Conservation (phyloP, 768 basidiomycete species). For the Mycena leptocephala region DNA sequence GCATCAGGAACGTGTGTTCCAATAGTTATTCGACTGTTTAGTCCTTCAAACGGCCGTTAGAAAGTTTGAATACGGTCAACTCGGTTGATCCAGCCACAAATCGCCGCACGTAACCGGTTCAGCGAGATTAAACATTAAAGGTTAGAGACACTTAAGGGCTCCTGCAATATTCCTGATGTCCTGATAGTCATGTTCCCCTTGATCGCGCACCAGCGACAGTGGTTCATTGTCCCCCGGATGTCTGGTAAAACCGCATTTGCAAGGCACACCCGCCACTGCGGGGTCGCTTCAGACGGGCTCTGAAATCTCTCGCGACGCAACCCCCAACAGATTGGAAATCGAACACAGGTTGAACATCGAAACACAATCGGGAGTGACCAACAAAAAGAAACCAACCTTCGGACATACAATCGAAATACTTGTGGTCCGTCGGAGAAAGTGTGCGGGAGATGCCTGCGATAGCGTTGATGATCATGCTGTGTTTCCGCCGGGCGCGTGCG, state of each 20-base stretch:
- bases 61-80: no score
- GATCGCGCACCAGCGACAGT: no score
- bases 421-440: not conserved
- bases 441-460: not conserved
- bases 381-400: slow-evolving; percentile 2
- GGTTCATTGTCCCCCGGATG: not conserved
- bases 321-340: slow-evolving; percentile 2
- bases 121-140: no score
- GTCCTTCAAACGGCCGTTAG: no score
- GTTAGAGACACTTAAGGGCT: no score
- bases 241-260: not conserved
- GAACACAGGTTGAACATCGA: not conserved
- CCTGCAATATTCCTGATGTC: no score
- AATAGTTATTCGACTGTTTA: no score
- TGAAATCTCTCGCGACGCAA: slow-evolving; percentile 13
- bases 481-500: not conserved
- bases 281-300: not conserved
- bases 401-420: slow-evolving; percentile 19
- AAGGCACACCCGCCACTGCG: not conserved
- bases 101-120: no score
- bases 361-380: not conserved
- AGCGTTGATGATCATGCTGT: not conserved
- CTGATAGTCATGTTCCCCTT: no score
- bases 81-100: no score
- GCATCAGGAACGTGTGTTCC: no score